Conservation (phyloP, 2,329 filamentous ascomycete genomes). For the Cercospora zeina region DNA sequence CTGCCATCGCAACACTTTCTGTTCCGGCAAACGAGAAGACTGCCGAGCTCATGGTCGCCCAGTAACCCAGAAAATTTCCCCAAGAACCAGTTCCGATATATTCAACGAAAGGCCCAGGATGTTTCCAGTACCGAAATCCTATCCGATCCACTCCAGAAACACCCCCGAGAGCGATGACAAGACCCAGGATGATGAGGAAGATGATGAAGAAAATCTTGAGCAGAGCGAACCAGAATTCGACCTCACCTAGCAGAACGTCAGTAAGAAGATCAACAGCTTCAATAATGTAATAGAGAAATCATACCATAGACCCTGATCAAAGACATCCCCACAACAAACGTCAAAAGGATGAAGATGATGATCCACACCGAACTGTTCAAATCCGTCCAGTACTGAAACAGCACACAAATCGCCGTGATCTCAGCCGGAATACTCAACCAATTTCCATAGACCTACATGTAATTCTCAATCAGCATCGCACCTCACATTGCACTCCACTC, state of each 20-base stretch:
- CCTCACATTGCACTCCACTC: too few relatives aligned
- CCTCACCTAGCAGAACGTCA: constrained; percentile 35
- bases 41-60: constrained; percentile 32
- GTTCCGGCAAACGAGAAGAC: constrained; percentile 33
- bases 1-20: constrained; percentile 33
- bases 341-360: constrained; percentile 39
- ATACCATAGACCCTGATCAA: constrained; percentile 45
- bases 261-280: neutral
- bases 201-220: constrained; percentile 50
- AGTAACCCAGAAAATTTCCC: constrained; percentile 49
- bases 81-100: constrained; percentile 41
- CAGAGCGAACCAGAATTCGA: constrained; percentile 51
- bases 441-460: constrained; percentile 33
- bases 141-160: constrained; percentile 44
- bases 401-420: constrained; percentile 37
- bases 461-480: too few relatives aligned
- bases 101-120: constrained; percentile 47
- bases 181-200: constrained; percentile 47
- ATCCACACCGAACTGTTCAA: constrained; percentile 42
- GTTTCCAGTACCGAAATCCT: constrained; percentile 50
- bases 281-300: neutral
- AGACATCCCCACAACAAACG: constrained; percentile 39
- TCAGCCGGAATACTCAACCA: constrained; percentile 39
- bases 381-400: constrained; percentile 38
- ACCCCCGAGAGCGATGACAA: constrained; percentile 48